phyloP scores from a whole-genome alignment of 225 moss, liverwort and hornwort species.

The Antitrichia curtipendula region DNA sequence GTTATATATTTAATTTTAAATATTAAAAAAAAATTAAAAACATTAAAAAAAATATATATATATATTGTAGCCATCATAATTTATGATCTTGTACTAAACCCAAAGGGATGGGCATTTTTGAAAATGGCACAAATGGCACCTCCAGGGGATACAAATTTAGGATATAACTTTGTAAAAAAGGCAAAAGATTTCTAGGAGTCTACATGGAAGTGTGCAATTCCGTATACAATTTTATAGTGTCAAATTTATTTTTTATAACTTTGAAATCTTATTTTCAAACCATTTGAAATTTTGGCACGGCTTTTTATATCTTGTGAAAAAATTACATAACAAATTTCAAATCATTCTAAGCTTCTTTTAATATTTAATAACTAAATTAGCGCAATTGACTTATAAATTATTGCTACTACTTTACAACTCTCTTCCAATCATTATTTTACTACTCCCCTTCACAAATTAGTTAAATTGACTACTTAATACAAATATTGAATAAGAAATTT shows the following conservation, averaged over 20 bases:
- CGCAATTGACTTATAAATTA: background rate
- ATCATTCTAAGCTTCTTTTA: accelerated
- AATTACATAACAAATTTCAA: background rate
- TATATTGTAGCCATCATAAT: background rate
- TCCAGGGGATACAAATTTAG: accelerated
- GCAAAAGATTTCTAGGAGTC: background rate
- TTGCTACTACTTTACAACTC: background rate
- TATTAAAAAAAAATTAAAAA: too few relatives aligned
- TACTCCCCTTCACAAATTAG: too few relatives aligned
- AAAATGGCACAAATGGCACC: background rate
- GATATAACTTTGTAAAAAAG: accelerated
- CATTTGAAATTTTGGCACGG: background rate
- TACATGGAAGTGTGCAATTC: accelerated
- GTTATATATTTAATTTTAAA: too few relatives aligned
- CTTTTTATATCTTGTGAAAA: background rate
- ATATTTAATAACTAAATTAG: background rate
- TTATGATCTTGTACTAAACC: background rate
- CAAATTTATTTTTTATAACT: too few relatives aligned
- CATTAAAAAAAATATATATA: too few relatives aligned
- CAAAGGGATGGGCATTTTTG: background rate
- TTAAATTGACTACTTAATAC: too few relatives aligned
- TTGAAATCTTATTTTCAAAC: background rate
- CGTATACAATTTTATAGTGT: too few relatives aligned
- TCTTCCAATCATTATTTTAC: background rate
- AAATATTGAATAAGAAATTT: too few relatives aligned